Percentiles rank a stretch among this genome's conserved stretches.
Evolutionary conservation across 2,329 filamentous ascomycete species (phyloP).

Genomic region (Exserohilum turcica): DNA sequence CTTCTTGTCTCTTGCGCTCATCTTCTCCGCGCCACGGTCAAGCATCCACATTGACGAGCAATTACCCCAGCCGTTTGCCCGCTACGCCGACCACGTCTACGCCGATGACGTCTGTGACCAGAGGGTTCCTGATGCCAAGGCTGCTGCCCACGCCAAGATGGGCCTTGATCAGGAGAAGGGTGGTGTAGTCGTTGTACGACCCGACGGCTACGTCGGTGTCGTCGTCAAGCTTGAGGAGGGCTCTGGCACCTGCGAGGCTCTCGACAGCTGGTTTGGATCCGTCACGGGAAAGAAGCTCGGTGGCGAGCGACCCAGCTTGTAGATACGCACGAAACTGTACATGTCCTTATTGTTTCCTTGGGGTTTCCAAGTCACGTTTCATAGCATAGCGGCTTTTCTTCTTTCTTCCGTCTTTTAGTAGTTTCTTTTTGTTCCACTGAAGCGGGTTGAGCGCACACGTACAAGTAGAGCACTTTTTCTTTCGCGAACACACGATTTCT

Average conservation of each 20-base stretch:
- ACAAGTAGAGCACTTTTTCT: no score
- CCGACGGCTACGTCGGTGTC: conserved; percentile 84
- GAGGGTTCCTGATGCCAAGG: conserved; percentile 70
- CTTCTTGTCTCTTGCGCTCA: conserved; percentile 79
- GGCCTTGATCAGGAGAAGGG: conserved; percentile 75
- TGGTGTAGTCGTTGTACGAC: conserved; percentile 80
- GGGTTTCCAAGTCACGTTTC: no score
- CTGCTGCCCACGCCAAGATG: conserved; percentile 84
- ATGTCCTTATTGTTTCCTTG: no score
- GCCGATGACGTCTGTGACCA: conserved; percentile 81
- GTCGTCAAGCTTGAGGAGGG: conserved; percentile 77
- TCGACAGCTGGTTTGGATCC: conserved; percentile 80
- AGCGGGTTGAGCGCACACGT: no score
- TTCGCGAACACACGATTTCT: no score
- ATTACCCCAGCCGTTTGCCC: conserved; percentile 70
- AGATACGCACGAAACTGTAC: no score
- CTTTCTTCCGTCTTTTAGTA: no score
- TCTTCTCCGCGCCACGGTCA: conserved; percentile 71
- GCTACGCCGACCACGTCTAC: conserved; percentile 83
- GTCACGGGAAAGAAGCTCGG: conserved; percentile 68
- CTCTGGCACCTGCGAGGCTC: conserved; percentile 76
- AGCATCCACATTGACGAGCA: conserved; percentile 74
- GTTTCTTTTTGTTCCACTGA: no score
- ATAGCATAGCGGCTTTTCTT: no score
- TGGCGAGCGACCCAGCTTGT: conserved; percentile 43